phyloP scores from a whole-genome alignment of 768 basidiomycete species.

The Tulasnella sp. region DNA sequence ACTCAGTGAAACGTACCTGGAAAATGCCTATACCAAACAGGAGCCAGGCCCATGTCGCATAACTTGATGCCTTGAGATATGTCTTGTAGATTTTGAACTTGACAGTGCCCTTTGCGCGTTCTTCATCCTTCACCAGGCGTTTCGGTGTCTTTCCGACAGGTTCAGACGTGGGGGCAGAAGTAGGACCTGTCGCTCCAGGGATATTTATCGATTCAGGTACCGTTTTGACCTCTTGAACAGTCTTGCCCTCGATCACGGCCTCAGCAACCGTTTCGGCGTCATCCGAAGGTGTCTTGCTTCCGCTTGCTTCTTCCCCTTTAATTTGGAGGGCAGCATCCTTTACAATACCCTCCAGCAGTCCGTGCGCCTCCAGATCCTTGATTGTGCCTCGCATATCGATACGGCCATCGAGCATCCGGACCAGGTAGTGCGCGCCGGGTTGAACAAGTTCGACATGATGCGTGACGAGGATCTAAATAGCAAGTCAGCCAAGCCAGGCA shows the following conservation, averaged over 20 bases:
- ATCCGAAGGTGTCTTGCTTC: conserved; percentile 22
- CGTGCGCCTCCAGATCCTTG: conserved; percentile 28
- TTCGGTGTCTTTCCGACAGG: not conserved
- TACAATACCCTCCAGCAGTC: conserved; percentile 29
- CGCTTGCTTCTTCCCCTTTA: conserved; percentile 23
- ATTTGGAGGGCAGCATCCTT: conserved; percentile 22
- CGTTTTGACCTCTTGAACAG: conserved; percentile 45
- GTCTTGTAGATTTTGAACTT: conserved; percentile 30
- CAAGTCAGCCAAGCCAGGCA: too few species aligned
- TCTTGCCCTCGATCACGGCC: conserved; percentile 31
- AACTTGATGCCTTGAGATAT: conserved; percentile 36
- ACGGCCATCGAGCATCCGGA: conserved; percentile 34
- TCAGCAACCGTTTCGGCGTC: conserved; percentile 22
- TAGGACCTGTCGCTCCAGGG: not conserved
- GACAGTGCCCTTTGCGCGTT: conserved; percentile 28
- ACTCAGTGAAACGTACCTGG: conserved; percentile 2
- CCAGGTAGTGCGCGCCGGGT: conserved; percentile 30
- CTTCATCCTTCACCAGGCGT: conserved; percentile 26
- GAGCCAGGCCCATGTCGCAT: conserved; percentile 45
- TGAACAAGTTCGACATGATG: conserved; percentile 37
- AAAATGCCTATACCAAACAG: not conserved
- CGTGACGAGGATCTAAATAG: conserved; percentile 30
- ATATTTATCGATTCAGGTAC: not conserved
- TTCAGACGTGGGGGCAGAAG: not conserved
- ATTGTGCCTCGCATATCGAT: conserved; percentile 32